Evolutionary conservation across 2,329 filamentous ascomycete genomes (phyloP), one percentile per base, ranked within the genome.

Genomic region (Alternaria gansuensis): DNA sequence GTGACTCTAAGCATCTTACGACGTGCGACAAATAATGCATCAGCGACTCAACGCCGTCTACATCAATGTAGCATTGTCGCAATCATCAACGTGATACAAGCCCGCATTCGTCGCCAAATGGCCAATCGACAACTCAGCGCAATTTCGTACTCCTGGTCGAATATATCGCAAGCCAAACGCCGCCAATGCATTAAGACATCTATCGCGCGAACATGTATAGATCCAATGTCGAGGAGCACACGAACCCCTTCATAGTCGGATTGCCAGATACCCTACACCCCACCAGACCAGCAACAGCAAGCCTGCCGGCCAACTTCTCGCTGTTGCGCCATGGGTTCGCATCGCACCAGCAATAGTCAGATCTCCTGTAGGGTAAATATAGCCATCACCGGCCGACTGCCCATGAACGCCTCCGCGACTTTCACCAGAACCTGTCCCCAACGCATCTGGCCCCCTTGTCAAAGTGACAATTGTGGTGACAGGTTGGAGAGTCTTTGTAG

Each of bases 401-500:
- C 54, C 51, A 26, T 53, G n/a, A 33, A 46, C 7, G 10, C 49
- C 41, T 14, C 40, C 53, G 40, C 63, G 33, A 50, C 54, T 13
- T 43, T 8, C 24, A 40, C 10, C 26, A 17, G 28, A 37, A 8
- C 33, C 21, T 9, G 39, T 59, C 8, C 34, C 44, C 4, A 45
- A 21, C 28, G 23, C 37, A 33, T 34, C 50, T 9, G 36, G 41
- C 3, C 43, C 57, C 21, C 50, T 64, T 3, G 55, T 65, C 41
- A 67, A 34, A 8, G 64, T 69, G 10, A 68, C 62, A n/a, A 73
- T 54, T 8, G 64, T 73, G 1, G 68, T 73, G 3, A 61, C 60
- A 4, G 68, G 68, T 36, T 58, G 41, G 51, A 75, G 46, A 4
- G 59, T 28, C 31, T 62, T 72, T 49, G 68, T 72, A 21, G 51